Conservation (phyloP, 2,329 filamentous ascomycete genomes). For the Penicillium sumatraense region DNA sequence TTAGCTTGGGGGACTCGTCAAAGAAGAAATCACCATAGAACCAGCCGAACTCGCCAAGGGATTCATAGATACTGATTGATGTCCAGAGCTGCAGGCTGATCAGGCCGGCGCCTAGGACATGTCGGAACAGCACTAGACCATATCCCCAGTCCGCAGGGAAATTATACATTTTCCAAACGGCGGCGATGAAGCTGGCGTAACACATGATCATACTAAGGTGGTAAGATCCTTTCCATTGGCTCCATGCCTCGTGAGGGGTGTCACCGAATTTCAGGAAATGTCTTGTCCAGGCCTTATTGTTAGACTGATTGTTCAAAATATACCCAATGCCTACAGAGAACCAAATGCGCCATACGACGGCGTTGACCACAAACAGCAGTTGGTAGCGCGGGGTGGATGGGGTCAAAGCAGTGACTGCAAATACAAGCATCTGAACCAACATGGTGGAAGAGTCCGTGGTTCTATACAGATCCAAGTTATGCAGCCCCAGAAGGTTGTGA, state of each 20-base stretch:
- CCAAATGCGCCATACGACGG: conserved; percentile 84
- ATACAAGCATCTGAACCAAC: conserved; percentile 75
- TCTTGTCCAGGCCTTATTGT: conserved; percentile 90
- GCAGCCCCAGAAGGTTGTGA: conserved; percentile 80
- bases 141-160: conserved; percentile 85
- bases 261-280: conserved; percentile 98
- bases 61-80: conserved; percentile 89
- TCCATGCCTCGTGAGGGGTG: conserved; percentile 87
- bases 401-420: conserved; percentile 73
- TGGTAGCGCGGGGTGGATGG: conserved; percentile 78
- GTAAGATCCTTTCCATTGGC: conserved; percentile 96
- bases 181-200: conserved; percentile 84
- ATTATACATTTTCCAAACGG: conserved; percentile 95
- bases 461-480: conserved; percentile 86
- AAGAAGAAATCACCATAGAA: conserved; percentile 99
- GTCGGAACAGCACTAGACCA: conserved; percentile 82
- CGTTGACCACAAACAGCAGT: conserved; percentile 78
- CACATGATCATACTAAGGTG: conserved; percentile 91
- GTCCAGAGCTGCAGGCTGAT: conserved; percentile 93
- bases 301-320: conserved; percentile 83
- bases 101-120: conserved; percentile 79
- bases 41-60: conserved; percentile 96
- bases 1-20: conserved; percentile 83
- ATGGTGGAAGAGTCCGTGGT: conserved; percentile 82
- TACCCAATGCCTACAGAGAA: conserved; percentile 86